Evolutionary conservation across 352 stramenopile species (phyloP).

Genomic region (Globisporangium barbulae): DNA sequence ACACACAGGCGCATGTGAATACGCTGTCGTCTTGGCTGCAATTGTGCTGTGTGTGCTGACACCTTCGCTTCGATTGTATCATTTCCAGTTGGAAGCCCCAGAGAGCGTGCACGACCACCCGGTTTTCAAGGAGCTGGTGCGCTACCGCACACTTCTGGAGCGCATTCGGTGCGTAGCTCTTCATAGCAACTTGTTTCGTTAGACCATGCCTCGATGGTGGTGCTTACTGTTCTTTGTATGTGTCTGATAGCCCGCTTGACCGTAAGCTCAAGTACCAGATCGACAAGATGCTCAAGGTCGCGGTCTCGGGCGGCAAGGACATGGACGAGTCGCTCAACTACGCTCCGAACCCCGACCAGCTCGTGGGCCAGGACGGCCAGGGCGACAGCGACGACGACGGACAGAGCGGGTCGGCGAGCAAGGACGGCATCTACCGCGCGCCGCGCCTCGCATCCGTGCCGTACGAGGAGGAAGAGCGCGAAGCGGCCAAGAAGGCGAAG

Average conservation of each 20-base stretch:
- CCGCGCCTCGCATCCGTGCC: constrained; percentile 73
- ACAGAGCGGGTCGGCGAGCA: constrained; percentile 24
- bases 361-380: constrained; percentile 53
- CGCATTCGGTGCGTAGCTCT: constrained; percentile 53
- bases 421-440: constrained; percentile 75
- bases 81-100: constrained; percentile 53
- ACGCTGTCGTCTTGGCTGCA: not conserved
- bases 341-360: constrained; percentile 71
- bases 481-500: constrained; percentile 78
- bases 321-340: constrained; percentile 80
- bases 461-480: constrained; percentile 84
- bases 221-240: not conserved
- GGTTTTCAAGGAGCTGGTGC: constrained; percentile 84
- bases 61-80: not conserved
- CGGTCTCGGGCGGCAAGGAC: constrained; percentile 65
- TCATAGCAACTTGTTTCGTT: not conserved
- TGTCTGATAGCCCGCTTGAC: constrained; percentile 50
- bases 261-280: constrained; percentile 89
- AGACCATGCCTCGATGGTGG: not conserved
- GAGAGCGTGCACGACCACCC: constrained; percentile 72
- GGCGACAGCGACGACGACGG: constrained; percentile 42
- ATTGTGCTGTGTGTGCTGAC: not conserved
- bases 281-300: constrained; percentile 89
- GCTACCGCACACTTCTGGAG: constrained; percentile 82
- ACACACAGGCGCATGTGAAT: not conserved